Base-by-base conservation (phyloP, 2,329 filamentous ascomycete genomes). In the Zymoseptoria brevis region DNA sequence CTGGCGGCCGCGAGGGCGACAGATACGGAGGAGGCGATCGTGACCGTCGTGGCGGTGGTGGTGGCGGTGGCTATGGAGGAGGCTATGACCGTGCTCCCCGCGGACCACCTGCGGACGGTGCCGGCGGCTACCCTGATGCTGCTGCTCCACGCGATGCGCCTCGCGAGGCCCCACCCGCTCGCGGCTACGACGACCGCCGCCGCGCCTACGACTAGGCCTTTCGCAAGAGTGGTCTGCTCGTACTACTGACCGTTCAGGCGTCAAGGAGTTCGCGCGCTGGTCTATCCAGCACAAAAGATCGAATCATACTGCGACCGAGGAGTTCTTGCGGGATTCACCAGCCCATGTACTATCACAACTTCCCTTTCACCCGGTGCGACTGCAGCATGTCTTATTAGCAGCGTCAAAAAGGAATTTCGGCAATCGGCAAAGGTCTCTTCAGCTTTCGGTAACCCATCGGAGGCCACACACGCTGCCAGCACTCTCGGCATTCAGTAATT, bases 1-100 rank as follows among this genome's bases (percentile, higher is more conserved):
- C 66, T 62, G 35, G 35, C 11, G 74, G 75, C 65, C 73, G 75
- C 63, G 72, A 75, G 60, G 75, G 75, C 57, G 67, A 68, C 54
- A 65, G 65, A 55, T 65, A 66, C 55, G 62, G 65, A 54, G 60
- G 64, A 54, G 56, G 61, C 26, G 56, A 62, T 30, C 63, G 60
- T 29, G 67, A 65, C n/a, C 63, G 68, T 22, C 64, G 68, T 60
- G 67, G 69, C 50, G 67, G 64, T 26, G 67, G 64, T 26, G 67
- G 65, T 30, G 64, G 68, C n/a, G 69, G 67, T 41, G 65, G 65
- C 56, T 60, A 64, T 53, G 58, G 60, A 54, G 63, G 65, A 26
- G 62, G 64, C 62, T 71, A 70, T 66, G 70, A 72, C 54, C 62
- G 70, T 26, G 57, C 69, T 53, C 62, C 70, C 30, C 69, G 69